Percentiles rank a stretch among this genome's conserved stretches.
Evolutionary conservation across 805 yeast genomes (phyloP).

Genomic region (Alloascoidea hylecoeti): DNA sequence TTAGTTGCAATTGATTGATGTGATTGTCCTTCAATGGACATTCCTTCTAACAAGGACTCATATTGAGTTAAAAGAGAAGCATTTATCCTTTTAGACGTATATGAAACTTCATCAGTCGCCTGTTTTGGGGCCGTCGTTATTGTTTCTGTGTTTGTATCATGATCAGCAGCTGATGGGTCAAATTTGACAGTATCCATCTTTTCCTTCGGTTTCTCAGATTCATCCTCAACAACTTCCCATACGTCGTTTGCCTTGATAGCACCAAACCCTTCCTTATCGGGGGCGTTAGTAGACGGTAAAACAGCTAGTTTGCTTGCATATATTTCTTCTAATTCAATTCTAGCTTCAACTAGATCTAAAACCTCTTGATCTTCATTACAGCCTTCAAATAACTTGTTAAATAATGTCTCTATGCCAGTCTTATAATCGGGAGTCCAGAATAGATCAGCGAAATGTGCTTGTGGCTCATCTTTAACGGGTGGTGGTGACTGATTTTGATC

Average conservation of each 20-base stretch:
- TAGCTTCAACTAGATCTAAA: not conserved
- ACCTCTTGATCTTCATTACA: not conserved
- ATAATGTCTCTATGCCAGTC: not conserved
- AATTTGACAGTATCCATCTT: too few species aligned
- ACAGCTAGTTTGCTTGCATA: not conserved
- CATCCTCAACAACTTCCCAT: too few species aligned
- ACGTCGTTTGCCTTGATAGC: not conserved
- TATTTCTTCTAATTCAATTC: not conserved
- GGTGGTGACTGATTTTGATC: too few species aligned
- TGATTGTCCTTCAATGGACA: not conserved
- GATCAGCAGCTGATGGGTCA: too few species aligned
- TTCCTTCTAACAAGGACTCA: not conserved
- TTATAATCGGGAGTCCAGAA: conserved; percentile 1
- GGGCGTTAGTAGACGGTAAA: not conserved
- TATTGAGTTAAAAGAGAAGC: not conserved
- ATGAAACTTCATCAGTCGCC: not conserved
- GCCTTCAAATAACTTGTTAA: not conserved
- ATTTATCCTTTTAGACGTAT: not conserved
- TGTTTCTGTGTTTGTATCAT: too few species aligned
- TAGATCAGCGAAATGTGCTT: not conserved
- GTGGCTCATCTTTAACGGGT: too few species aligned
- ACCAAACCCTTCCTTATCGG: conserved; percentile 1
- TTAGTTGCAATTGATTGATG: not conserved
- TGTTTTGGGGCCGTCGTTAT: too few species aligned
- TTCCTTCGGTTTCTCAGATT: too few species aligned